Percentiles rank a stretch among this genome's conserved stretches.
phyloP scores from a whole-genome alignment of 176 grass and related monocot species.

The Cenchrus americanus region DNA sequence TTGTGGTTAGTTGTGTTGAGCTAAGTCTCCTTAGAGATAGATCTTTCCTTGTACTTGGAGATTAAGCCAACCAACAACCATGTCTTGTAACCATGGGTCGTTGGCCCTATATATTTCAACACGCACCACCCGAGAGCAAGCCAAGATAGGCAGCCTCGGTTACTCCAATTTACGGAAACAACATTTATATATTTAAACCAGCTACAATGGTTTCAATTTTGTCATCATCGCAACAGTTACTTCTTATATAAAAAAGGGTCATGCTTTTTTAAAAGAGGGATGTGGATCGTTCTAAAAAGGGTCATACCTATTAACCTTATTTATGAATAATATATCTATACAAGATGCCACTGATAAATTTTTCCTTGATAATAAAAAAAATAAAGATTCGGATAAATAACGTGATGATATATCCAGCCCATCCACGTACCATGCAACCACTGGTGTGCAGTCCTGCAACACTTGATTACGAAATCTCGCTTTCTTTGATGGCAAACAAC shows the following conservation, averaged over 20 bases:
- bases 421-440: constrained; percentile 37
- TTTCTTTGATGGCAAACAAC: constrained; percentile 55
- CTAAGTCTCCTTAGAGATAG: no score
- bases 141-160: no score
- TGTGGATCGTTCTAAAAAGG: background rate
- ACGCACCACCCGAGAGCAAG: no score
- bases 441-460: constrained; percentile 12
- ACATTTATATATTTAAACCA: background rate
- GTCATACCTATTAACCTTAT: background rate
- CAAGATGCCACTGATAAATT: background rate
- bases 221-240: no score
- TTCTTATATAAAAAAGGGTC: background rate
- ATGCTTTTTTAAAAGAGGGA: background rate
- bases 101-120: no score
- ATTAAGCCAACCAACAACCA: no score
- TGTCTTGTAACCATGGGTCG: no score
- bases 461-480: constrained; percentile 48
- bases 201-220: background rate
- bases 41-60: no score
- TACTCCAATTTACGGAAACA: background rate
- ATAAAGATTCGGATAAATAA: background rate
- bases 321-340: background rate
- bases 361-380: background rate
- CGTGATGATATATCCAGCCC: constrained; percentile 18
- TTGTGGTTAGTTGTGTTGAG: no score